Base-by-base conservation (phyloP, 495 filamentous ascomycete species). In the Neurospora hispaniola region DNA sequence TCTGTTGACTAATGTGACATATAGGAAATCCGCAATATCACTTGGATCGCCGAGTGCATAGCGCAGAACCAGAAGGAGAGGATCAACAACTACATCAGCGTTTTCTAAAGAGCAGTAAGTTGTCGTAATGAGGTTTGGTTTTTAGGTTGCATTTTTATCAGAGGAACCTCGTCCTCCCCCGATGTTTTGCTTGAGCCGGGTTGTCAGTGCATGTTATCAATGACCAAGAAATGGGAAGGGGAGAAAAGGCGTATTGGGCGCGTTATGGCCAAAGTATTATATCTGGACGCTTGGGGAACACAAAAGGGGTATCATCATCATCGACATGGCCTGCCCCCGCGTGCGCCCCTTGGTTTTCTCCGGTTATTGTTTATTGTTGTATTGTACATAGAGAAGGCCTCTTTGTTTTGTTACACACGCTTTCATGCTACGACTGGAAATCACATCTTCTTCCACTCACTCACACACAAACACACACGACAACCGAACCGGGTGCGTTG, bases 1-100 rank as follows among this genome's bases (percentile, higher is more conserved):
- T 44, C 39, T 68, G 39, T 44, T 70, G 62, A 76, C 46, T 42
- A 12, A n/a, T 23, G 38, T 35, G 11, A 16, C n/a, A 20, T 23
- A 18, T 73, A 97, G 96, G 96, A 99, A 91, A 97, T 98, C 80
- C 92, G 96, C 46, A 99, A 99, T 79, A 96, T 99, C 78, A 98
- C 95, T 68, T 99, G 96, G 96, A 99, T 99, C 79, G 90, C 96
- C 10, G 96, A 99, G 82, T 99, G 96, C 84, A 99, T 99, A 89
- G 96, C 96, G 69, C 96, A 99, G 83, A 97, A 97, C 85, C 96
- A 99, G 86, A 99, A 98, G 85, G 96, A 99, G 82, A 89, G 96
- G 80, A 98, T 99, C 79, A 90, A 91, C 76, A 99, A 98, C 81
- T 99, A 97, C 82, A 98, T 99, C 79, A 97, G 94, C 83, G 94